phyloP scores from a whole-genome alignment of 192 early-diverging fungal genomes.

The Entophlyctis luteolus region DNA sequence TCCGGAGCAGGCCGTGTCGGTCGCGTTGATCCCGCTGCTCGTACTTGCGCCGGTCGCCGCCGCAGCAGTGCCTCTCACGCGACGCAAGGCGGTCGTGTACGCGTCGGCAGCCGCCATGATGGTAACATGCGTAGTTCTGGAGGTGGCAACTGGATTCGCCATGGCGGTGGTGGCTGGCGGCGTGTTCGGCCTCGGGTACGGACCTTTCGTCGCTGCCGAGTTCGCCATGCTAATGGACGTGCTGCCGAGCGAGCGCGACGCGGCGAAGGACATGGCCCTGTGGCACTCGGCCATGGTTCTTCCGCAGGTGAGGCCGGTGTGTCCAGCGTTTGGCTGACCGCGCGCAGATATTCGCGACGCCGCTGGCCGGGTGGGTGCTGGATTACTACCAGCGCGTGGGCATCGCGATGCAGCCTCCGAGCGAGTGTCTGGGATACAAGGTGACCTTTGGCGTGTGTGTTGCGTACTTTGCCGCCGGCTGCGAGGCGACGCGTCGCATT shows the following conservation, averaged over 20 bases:
- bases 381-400: conserved; percentile 40
- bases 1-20: conserved; percentile 35
- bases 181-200: conserved; percentile 36
- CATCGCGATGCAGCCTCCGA: not conserved
- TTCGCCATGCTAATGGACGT: conserved; percentile 42
- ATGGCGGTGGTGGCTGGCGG: conserved; percentile 11
- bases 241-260: conserved; percentile 23
- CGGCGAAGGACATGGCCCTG: conserved; percentile 42
- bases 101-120: conserved; percentile 21
- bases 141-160: conserved; percentile 13
- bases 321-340: conserved; percentile 6
- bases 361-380: conserved; percentile 36
- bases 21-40: conserved; percentile 43
- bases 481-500: conserved; percentile 9
- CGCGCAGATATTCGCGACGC: conserved; percentile 40
- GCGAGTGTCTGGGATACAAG: conserved; percentile 43
- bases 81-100: conserved; percentile 26
- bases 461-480: conserved; percentile 9
- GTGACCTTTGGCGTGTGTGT: conserved; percentile 27
- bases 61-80: conserved; percentile 20
- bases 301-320: not conserved
- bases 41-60: conserved; percentile 36
- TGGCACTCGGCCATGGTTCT: conserved; percentile 40
- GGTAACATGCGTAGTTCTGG: conserved; percentile 24
- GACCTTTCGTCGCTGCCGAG: conserved; percentile 26